Percentiles rank a stretch among this genome's conserved stretches.
Evolutionary conservation across 768 basidiomycete genomes (phyloP).

Genomic region (Symmetrospora coprosmae): DNA sequence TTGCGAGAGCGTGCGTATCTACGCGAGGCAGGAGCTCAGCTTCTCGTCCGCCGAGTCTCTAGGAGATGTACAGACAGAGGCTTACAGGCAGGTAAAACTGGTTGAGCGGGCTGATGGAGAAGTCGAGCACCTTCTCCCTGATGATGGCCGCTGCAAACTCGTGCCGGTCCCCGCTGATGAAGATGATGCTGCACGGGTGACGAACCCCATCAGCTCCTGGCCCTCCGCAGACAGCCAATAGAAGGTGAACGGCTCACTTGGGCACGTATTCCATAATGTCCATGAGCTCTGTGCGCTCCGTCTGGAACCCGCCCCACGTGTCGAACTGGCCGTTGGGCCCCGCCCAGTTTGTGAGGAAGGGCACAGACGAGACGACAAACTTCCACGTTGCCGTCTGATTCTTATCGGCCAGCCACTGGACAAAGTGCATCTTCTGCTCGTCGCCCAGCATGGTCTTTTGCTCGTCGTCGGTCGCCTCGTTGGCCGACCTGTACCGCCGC

Average conservation of each 20-base stretch:
- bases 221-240: not conserved
- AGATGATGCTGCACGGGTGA: conserved; percentile 22
- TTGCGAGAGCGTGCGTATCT: conserved; percentile 28
- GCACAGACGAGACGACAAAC: conserved; percentile 60
- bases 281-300: conserved; percentile 50
- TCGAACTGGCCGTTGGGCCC: conserved; percentile 20
- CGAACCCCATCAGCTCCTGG: not conserved
- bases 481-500: conserved; percentile 46
- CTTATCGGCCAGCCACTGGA: conserved; percentile 53
- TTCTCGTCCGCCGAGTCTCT: too few relatives aligned
- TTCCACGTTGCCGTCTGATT: conserved; percentile 62
- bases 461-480: conserved; percentile 37
- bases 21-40: conserved; percentile 33
- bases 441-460: conserved; percentile 57
- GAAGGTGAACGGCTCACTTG: conserved; percentile 37
- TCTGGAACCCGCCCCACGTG: conserved; percentile 52
- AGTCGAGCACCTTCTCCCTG: conserved; percentile 43
- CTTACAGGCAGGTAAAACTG: conserved; percentile 51
- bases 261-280: conserved; percentile 51
- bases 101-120: conserved; percentile 49
- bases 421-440: conserved; percentile 48
- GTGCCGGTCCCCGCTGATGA: conserved; percentile 54
- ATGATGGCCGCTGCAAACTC: conserved; percentile 52
- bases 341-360: conserved; percentile 58
- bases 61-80: not conserved